These are phyloP conservation scores for Xylaria arbuscula DNA, from an alignment of 2,329 filamentous ascomycete species.

Conservation along the genomic window DNA sequence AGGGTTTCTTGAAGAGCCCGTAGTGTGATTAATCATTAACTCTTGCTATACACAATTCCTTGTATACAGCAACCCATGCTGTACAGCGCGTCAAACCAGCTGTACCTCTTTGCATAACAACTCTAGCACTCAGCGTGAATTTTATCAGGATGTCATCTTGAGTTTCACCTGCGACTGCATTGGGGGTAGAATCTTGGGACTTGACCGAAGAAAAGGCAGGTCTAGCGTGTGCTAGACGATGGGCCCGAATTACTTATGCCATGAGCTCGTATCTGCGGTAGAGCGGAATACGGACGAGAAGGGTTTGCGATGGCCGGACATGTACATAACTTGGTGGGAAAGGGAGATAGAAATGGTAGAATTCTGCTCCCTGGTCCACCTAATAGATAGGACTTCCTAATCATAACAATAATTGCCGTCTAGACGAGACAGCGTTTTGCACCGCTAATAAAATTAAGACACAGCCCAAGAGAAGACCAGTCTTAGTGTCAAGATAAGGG, in stretches of 20 bases:
- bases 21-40: slow-evolving; percentile 3
- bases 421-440: slow-evolving; percentile 2
- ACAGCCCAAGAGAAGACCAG: neutral
- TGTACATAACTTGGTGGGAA: neutral
- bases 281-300: neutral
- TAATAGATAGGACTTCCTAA: neutral
- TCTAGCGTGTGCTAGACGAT: neutral
- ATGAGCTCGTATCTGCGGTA: neutral
- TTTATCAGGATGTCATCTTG: neutral
- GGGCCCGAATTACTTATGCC: neutral
- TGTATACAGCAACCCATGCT: slow-evolving; percentile 16
- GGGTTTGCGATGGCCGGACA: neutral
- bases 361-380: neutral
- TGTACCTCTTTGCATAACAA: slow-evolving; percentile 3
- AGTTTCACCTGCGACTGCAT: neutral
- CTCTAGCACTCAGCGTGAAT: neutral
- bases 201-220: neutral
- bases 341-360: neutral
- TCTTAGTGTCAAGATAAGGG: neutral
- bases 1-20: neutral
- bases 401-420: neutral
- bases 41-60: slow-evolving; percentile 1
- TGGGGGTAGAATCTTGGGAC: neutral
- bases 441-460: slow-evolving; percentile 9
- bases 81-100: too few relatives aligned